Base-by-base conservation (phyloP, 371 early-diverging fungal species). In the Mucor velutinosus region DNA sequence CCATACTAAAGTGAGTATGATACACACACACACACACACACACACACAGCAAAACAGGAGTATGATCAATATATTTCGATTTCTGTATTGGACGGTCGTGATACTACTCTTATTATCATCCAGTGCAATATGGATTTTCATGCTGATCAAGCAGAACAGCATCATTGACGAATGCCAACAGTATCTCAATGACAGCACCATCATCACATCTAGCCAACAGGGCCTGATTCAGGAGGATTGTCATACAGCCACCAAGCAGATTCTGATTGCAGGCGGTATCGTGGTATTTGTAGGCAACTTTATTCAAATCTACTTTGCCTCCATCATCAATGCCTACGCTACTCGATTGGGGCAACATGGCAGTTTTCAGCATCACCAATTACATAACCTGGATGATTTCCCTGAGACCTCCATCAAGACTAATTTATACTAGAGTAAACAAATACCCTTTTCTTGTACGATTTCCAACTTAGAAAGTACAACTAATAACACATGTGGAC, bases 351-450 rank as follows among this genome's bases (percentile, higher is more conserved):
- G 23, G 2, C 47, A 47, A 10, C 25, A 69, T 65, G 33, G 41
- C 62, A 12, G 61, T 41, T 55, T 55, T 14, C 64, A 70, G 51
- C 74, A 74, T 47, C 67, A 71, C 51, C 60, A 67, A 37, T 62
- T 74, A 10, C 63, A 67, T 17, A 64, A 71, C 37, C 21, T 74
- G 47, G 71, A 71, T 29, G 74, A 74, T 21, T 74, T 67, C 27
- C 74, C 74, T n/a, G 67, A 72, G 47, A 70, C 61, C 12, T 57
- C 69, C 2, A 60, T 64, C 19, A 72, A 64, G 67, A 15, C 62
- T 19, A 27, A 53, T 14, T 58, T 66, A 57, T 66, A 66, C 32
- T 70, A 70, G 33, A 11, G 35, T 23, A 19, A 30, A 39, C 12
- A 32, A 15, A 61, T 43, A 62, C 32, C 57, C 55, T 29, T 29